These are phyloP conservation scores for Mortierella antarctica DNA, from an alignment of 192 early-diverging fungal species.

Conservation along the genomic window DNA sequence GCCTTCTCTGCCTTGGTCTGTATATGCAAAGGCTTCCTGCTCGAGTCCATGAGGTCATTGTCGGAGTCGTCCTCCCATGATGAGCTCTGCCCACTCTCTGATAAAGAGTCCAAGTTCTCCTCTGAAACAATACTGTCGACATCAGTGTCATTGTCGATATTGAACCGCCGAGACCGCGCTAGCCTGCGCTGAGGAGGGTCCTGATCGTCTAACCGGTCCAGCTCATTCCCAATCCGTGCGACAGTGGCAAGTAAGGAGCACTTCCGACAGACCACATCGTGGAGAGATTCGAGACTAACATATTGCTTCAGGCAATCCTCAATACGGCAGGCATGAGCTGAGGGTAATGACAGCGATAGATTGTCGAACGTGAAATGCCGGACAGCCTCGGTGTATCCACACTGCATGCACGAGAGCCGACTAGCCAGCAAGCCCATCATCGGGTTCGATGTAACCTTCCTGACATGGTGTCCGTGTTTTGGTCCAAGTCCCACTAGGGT, in stretches of 20 bases:
- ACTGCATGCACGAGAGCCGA: constrained; percentile 80
- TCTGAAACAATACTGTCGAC: neutral
- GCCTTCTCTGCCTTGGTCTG: constrained; percentile 8
- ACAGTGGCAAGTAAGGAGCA: constrained; percentile 69
- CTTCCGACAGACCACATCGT: constrained; percentile 73
- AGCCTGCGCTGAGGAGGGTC: neutral
- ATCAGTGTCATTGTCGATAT: neutral
- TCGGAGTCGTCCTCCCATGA: constrained; percentile 11
- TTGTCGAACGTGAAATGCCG: constrained; percentile 88
- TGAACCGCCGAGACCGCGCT: neutral
- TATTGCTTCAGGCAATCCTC: constrained; percentile 66
- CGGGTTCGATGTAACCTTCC: constrained; percentile 62
- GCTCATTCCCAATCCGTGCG: constrained; percentile 36
- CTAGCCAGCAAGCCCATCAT: constrained; percentile 82
- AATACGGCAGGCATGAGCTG: constrained; percentile 57
- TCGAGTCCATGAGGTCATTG: neutral
- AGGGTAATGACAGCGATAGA: constrained; percentile 75
- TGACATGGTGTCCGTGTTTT: constrained; percentile 12
- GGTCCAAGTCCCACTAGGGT: constrained; percentile 13
- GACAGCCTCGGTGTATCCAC: constrained; percentile 81
- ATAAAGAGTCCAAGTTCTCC: neutral
- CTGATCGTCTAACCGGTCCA: constrained; percentile 35
- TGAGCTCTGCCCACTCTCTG: constrained; percentile 14
- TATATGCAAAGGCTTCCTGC: neutral
- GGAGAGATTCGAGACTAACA: constrained; percentile 69